Conservation (phyloP, 495 filamentous ascomycete species). For the Barbatosphaeria neglecta region DNA sequence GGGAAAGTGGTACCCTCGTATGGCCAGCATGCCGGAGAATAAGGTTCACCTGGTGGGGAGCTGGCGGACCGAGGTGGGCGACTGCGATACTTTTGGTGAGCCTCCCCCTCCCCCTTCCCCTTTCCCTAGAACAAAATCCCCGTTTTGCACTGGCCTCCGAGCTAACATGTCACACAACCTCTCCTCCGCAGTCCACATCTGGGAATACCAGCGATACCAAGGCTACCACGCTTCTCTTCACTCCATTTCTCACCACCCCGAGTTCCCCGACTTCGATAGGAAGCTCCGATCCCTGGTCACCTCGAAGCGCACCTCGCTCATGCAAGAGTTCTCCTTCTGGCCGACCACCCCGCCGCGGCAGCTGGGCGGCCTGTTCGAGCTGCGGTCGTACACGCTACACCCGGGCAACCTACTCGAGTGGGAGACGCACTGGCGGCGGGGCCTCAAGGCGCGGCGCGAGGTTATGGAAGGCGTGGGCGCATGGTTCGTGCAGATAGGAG, state of each 20-base stretch:
- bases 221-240: slow-evolving; percentile 90
- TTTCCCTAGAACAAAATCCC: neutral
- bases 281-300: slow-evolving; percentile 72
- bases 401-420: slow-evolving; percentile 93
- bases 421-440: slow-evolving; percentile 97
- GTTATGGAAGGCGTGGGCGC: slow-evolving; percentile 98
- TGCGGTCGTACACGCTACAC: slow-evolving; percentile 92
- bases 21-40: slow-evolving; percentile 71
- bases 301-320: slow-evolving; percentile 76
- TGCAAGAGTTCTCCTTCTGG: slow-evolving; percentile 99
- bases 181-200: slow-evolving; percentile 72
- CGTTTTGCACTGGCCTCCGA: neutral
- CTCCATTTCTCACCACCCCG: slow-evolving; percentile 65
- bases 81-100: slow-evolving; percentile 93
- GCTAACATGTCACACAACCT: slow-evolving; percentile 2
- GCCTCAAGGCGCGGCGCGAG: slow-evolving; percentile 76
- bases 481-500: slow-evolving; percentile 98
- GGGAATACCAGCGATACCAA: slow-evolving; percentile 97
- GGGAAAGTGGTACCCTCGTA: slow-evolving; percentile 82
- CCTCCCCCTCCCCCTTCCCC: neutral
- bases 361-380: slow-evolving; percentile 88
- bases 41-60: slow-evolving; percentile 93
- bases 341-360: slow-evolving; percentile 83
- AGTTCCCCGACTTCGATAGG: slow-evolving; percentile 68
- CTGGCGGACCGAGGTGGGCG: slow-evolving; percentile 97